These are phyloP conservation scores for Rhodocollybia butyracea DNA, from an alignment of 768 basidiomycete genomes.

Conservation along the genomic window DNA sequence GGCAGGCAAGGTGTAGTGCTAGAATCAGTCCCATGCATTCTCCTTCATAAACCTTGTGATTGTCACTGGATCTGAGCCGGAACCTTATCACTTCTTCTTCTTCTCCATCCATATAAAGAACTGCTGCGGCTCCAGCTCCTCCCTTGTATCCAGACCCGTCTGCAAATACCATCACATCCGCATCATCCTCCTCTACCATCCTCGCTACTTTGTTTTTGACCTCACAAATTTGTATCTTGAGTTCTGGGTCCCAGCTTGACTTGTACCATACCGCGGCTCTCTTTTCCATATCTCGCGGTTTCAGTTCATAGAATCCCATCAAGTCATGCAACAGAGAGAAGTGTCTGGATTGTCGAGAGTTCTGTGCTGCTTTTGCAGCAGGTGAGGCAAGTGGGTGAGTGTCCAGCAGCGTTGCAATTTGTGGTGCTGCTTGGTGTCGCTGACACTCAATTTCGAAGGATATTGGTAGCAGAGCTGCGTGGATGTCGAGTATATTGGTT, in stretches of 20 bases:
- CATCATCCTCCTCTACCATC: not conserved
- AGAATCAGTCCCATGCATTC: not conserved
- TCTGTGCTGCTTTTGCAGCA: not conserved
- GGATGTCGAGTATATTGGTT: constrained; percentile 11
- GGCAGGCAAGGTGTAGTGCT: not conserved
- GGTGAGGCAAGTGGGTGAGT: constrained; percentile 1
- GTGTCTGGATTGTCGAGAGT: not conserved
- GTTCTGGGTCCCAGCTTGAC: too few species aligned
- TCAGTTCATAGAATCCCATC: not conserved
- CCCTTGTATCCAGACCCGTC: constrained; percentile 12
- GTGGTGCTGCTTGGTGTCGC: constrained; percentile 1
- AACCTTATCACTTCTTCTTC: not conserved
- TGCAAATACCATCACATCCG: constrained; percentile 11
- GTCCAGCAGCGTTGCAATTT: constrained; percentile 8
- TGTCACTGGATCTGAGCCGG: not conserved
- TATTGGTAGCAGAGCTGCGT: constrained; percentile 13
- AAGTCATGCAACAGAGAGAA: constrained; percentile 14
- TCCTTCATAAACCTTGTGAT: not conserved
- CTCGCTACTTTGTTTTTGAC: not conserved
- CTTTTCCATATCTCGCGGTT: not conserved
- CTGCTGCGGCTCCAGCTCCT: constrained; percentile 8
- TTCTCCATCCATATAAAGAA: not conserved
- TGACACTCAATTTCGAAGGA: constrained; percentile 4
- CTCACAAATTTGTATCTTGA: not conserved
- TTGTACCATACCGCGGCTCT: not conserved